Base-by-base conservation (phyloP, 345 rosid species). In the Melaleuca quinquenervia region DNA sequence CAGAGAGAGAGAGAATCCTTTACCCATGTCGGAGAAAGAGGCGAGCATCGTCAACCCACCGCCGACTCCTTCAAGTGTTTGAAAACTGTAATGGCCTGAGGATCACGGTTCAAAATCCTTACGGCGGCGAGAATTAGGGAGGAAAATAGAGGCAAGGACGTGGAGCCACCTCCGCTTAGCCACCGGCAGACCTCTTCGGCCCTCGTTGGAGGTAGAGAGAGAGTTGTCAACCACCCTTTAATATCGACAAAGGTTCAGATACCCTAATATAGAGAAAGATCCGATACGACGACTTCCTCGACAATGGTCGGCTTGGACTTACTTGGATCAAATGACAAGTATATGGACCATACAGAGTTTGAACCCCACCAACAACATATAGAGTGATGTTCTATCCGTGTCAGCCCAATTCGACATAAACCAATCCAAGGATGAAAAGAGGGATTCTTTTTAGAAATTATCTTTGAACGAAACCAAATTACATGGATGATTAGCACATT, bases 51-150 rank as follows among this genome's bases (percentile, higher is more conserved):
- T 24, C 0, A 3, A 58, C 8, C 36, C 70, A 12, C 11, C 70
- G n/a, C 36, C 70, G 29, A n/a, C 70, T 12, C 70, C 18, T 16
- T 11, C 8, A n/a, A 58, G 18, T 18, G 9, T 58, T 58, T n/a
- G 8, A 6, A 58, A n/a, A n/a, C 9, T n/a, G 1, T n/a, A 7
- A 6, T n/a, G 32, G 36, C 18, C 36, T 58, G 0, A 58, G 18
- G 18, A 58, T 6, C 5, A 0, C 2, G 36, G 29, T 27, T 58
- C 70, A 14, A 58, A 58, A 2, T n/a, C 70, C 18, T 58, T n/a
- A n/a, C 13, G 5, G 7, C 2, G 0, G 1, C 24, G 22, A 70
- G 24, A 36, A 32, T 16, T 64, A 64, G 44, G 15, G 44, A 64
- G 11, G 45, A 21, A 29, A 54, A 16, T 22, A 64, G 76, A 64